phyloP scores from a whole-genome alignment of 192 early-diverging fungal genomes.

The Backusella morwellensis region DNA sequence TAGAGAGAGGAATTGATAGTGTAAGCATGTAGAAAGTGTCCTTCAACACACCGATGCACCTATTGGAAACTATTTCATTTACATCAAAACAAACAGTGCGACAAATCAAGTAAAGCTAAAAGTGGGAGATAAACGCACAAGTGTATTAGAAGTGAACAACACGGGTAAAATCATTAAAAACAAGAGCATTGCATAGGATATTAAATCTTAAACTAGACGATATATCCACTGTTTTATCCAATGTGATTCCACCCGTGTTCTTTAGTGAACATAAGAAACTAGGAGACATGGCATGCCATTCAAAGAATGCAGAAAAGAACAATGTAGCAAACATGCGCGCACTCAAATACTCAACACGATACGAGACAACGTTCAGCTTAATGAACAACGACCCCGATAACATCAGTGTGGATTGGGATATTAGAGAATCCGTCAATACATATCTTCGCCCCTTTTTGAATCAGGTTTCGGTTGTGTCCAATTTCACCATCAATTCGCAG shows the following conservation, averaged over 20 bases:
- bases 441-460: constrained; percentile 76
- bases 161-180: background rate
- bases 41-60: background rate
- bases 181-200: background rate
- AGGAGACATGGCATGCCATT: constrained; percentile 17
- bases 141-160: background rate
- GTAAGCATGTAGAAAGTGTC: background rate
- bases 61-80: constrained; percentile 12
- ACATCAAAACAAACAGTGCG: background rate
- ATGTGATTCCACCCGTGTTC: constrained; percentile 25
- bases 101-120: background rate
- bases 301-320: constrained; percentile 14
- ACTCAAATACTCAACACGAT: constrained; percentile 83
- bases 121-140: background rate
- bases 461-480: constrained; percentile 63
- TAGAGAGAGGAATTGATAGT: no score
- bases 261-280: constrained; percentile 9
- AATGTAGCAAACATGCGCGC: constrained; percentile 57
- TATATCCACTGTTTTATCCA: constrained; percentile 15
- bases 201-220: background rate
- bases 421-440: constrained; percentile 61
- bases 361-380: constrained; percentile 84
- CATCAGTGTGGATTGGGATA: constrained; percentile 79
- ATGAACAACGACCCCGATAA: constrained; percentile 79
- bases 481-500: constrained; percentile 80